Evolutionary conservation across 306 rosid genomes (phyloP).

Genomic region (Arachis hypogaea): DNA sequence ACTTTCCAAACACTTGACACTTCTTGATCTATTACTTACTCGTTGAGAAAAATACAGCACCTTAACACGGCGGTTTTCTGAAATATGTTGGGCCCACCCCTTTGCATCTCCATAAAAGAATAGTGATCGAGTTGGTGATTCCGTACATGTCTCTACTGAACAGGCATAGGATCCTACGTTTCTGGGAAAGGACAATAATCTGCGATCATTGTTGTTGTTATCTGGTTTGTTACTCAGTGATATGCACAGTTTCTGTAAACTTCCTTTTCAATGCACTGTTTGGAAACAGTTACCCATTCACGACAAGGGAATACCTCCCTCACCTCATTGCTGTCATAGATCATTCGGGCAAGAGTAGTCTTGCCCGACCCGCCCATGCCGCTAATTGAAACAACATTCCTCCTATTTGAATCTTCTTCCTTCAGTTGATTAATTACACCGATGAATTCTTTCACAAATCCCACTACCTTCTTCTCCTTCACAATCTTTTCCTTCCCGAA

Average conservation of each 20-base stretch:
- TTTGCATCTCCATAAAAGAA: not conserved
- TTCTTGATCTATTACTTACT: too few species aligned
- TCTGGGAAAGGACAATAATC: constrained; percentile 11
- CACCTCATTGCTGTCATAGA: not conserved
- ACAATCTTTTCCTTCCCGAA: not conserved
- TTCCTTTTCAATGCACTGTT: not conserved
- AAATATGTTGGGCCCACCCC: not conserved
- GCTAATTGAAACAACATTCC: not conserved
- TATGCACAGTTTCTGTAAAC: not conserved
- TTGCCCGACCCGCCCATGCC: not conserved
- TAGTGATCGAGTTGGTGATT: not conserved
- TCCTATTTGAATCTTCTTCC: not conserved
- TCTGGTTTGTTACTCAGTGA: not conserved
- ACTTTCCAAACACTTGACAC: not conserved
- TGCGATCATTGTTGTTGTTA: not conserved
- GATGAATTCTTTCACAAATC: not conserved
- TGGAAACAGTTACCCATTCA: not conserved
- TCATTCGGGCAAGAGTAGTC: not conserved
- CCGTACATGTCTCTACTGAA: not conserved
- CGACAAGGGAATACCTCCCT: not conserved
- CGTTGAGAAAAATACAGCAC: not conserved
- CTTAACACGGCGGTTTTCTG: not conserved
- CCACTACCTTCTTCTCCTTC: not conserved
- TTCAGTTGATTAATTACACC: not conserved
- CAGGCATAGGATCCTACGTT: not conserved